Evolutionary conservation across 2,329 filamentous ascomycete genomes (phyloP).

Genomic region (Leptographium wingfieldii): DNA sequence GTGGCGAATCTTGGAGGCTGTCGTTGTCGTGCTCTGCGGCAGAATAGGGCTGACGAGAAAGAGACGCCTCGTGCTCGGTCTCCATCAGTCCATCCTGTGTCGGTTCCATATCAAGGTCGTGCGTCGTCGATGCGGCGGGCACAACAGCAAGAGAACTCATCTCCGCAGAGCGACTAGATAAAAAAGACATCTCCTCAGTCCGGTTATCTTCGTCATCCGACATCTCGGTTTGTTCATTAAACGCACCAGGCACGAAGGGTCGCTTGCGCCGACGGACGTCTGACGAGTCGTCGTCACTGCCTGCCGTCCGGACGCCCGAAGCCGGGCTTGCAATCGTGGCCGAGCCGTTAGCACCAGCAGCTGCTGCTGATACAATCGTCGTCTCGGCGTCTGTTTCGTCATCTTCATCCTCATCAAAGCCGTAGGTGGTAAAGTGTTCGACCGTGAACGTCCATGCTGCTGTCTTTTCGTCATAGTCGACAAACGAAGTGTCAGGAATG

Average conservation of each 20-base stretch:
- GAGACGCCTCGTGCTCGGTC: slow-evolving; percentile 64
- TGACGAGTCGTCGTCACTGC: slow-evolving; percentile 38
- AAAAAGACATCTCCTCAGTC: slow-evolving; percentile 61
- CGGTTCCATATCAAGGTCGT: slow-evolving; percentile 57
- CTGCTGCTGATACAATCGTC: slow-evolving; percentile 15
- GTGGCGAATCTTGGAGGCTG: slow-evolving; percentile 31
- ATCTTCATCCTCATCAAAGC: slow-evolving; percentile 66
- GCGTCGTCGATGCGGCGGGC: slow-evolving; percentile 33
- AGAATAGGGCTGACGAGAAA: slow-evolving; percentile 59
- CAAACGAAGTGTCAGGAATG: slow-evolving; percentile 69
- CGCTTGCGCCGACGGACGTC: slow-evolving; percentile 36
- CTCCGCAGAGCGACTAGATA: slow-evolving; percentile 83
- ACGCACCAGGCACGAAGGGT: slow-evolving; percentile 61
- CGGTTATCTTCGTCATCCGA: slow-evolving; percentile 45
- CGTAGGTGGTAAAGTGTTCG: slow-evolving; percentile 95
- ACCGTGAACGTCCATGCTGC: slow-evolving; percentile 88
- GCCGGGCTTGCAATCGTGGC: slow-evolving; percentile 13
- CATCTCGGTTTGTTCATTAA: slow-evolving; percentile 53
- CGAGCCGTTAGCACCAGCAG: slow-evolving; percentile 17
- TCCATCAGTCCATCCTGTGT: slow-evolving; percentile 62
- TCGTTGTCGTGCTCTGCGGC: slow-evolving; percentile 52
- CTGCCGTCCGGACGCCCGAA: slow-evolving; percentile 15
- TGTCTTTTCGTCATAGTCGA: slow-evolving; percentile 64
- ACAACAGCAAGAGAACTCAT: slow-evolving; percentile 48
- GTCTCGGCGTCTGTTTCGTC: slow-evolving; percentile 51